A percentile compares a stretch with the other conserved stretches of the same genome.
phyloP scores from a whole-genome alignment of 306 rosid genomes.

The Ochetophila trinervis region DNA sequence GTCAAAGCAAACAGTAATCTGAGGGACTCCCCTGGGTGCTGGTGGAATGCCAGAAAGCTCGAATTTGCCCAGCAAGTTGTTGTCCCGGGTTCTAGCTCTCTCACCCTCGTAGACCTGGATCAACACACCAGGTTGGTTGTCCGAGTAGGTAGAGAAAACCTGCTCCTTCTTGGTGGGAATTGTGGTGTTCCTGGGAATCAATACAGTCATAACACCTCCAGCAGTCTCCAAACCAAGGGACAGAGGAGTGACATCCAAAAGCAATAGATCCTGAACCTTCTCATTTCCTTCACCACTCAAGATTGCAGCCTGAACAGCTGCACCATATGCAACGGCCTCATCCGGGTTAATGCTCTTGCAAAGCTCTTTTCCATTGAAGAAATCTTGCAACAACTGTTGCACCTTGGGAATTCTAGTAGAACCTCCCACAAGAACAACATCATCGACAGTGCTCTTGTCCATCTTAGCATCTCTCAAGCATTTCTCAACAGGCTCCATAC shows the following conservation, averaged over 20 bases:
- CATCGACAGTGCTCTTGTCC: no score
- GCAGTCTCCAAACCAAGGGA: conserved; percentile 63
- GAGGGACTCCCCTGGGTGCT: conserved; percentile 79
- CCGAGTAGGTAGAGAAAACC: conserved; percentile 64
- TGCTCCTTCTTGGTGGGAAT: conserved; percentile 81
- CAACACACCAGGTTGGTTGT: conserved; percentile 73
- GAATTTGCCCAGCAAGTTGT: no score
- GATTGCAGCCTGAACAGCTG: conserved; percentile 72
- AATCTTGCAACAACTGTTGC: conserved; percentile 70
- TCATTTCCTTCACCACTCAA: conserved; percentile 77
- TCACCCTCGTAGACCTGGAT: conserved; percentile 82
- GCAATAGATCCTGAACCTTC: conserved; percentile 73
- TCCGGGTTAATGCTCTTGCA: conserved; percentile 77
- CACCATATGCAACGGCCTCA: conserved; percentile 80
- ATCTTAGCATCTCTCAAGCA: no score
- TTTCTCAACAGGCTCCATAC: no score
- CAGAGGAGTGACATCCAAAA: no score
- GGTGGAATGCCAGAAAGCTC: no score
- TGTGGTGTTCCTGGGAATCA: no score
- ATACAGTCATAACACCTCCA: conserved; percentile 76
- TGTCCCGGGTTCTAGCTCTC: conserved; percentile 57
- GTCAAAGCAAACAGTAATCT: conserved; percentile 66
- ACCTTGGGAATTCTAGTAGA: conserved; percentile 81
- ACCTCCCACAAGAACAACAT: no score
- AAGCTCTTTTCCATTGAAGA: conserved; percentile 73